Percentiles rank a stretch among this genome's conserved stretches.
Conservation (phyloP, 2,329 filamentous ascomycete genomes). For the Arthrobotrys sphaeroides region DNA sequence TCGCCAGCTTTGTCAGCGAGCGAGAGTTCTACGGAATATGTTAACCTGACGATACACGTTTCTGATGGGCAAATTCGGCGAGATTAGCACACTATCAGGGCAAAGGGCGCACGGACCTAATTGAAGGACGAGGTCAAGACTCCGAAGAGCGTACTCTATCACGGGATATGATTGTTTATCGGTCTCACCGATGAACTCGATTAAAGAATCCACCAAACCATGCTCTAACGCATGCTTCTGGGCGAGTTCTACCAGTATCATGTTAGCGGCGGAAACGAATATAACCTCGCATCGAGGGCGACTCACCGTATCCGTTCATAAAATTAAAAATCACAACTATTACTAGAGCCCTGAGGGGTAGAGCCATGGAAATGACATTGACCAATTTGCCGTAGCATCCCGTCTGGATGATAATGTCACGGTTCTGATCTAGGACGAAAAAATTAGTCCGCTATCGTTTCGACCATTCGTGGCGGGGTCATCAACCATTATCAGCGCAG, state of each 20-base stretch:
- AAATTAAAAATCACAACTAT: slow-evolving; percentile 46
- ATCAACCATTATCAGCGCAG: slow-evolving; percentile 57
- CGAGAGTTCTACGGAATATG: not conserved
- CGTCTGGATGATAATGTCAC: slow-evolving; percentile 27
- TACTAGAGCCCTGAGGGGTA: not conserved
- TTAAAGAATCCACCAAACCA: not conserved
- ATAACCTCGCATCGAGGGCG: not conserved
- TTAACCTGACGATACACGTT: not conserved
- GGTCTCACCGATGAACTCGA: not conserved
- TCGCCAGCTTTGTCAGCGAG: not conserved
- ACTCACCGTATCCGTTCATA: slow-evolving; percentile 43
- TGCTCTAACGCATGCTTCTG: slow-evolving; percentile 24
- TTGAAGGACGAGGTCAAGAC: slow-evolving; percentile 28
- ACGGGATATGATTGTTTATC: not conserved
- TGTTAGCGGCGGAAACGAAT: not conserved
- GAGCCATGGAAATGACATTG: not conserved
- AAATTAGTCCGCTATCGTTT: not conserved
- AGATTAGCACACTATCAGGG: not conserved
- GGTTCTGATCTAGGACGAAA: slow-evolving; percentile 24
- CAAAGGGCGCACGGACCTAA: not conserved
- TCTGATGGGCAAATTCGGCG: not conserved
- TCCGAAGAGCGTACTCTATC: slow-evolving; percentile 24
- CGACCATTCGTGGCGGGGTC: not conserved
- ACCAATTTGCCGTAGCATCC: slow-evolving; percentile 11
- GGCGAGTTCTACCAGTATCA: slow-evolving; percentile 17